A percentile compares a stretch with the other conserved stretches of the same genome.
Evolutionary conservation across 2,329 filamentous ascomycete species (phyloP).

Genomic region (Scedosporium aurantiacum): DNA sequence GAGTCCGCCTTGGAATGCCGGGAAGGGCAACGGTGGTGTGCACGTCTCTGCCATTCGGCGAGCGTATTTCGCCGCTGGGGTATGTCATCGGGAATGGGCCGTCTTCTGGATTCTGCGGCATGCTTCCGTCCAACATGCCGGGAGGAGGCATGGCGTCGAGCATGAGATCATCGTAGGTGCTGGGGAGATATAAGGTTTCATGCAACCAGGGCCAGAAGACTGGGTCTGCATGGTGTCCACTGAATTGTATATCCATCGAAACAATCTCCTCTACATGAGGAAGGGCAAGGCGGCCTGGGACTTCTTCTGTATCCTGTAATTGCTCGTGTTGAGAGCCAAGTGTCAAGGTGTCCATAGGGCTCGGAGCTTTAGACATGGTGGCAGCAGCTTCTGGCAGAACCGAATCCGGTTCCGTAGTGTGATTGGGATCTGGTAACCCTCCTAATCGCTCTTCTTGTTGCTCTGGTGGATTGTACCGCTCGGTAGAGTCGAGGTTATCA

Average conservation of each 20-base stretch:
- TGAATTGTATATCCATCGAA: neutral
- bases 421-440: too few relatives aligned
- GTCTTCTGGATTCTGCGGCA: neutral
- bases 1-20: neutral
- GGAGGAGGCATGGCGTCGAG: neutral
- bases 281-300: too few relatives aligned
- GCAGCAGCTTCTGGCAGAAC: too few relatives aligned
- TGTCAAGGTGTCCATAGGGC: too few relatives aligned
- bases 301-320: too few relatives aligned
- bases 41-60: neutral
- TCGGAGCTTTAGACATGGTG: too few relatives aligned
- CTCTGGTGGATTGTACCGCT: too few relatives aligned
- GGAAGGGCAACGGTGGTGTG: neutral
- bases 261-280: neutral
- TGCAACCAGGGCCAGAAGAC: constrained; percentile 3
- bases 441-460: too few relatives aligned
- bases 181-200: constrained; percentile 1
- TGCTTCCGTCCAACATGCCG: neutral
- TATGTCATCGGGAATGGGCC: neutral
- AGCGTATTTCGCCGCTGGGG: neutral
- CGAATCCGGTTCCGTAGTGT: too few relatives aligned
- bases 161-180: neutral
- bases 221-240: neutral
- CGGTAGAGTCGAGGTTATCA: neutral
- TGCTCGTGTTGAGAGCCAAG: too few relatives aligned